Conservation (phyloP, 2,329 filamentous ascomycete species). For the Trichoderma cornu-damae region DNA sequence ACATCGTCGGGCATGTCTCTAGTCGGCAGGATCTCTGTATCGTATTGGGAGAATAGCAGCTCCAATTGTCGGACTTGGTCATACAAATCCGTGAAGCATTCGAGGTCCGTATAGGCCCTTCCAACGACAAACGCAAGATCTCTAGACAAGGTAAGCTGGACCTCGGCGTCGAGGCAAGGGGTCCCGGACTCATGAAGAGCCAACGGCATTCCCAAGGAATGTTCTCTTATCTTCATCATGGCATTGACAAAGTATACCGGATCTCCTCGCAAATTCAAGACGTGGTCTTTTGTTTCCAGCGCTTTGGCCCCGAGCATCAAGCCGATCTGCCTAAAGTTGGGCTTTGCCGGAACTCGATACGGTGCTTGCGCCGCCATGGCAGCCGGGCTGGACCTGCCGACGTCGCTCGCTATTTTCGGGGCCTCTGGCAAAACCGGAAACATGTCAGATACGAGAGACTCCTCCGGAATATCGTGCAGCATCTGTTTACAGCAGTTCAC, state of each 20-base stretch:
- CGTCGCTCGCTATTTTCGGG: slow-evolving; percentile 28
- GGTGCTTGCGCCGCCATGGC: slow-evolving; percentile 45
- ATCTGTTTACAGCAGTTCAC: slow-evolving; percentile 43
- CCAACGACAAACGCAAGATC: slow-evolving; percentile 33
- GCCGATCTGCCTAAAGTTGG: slow-evolving; percentile 44
- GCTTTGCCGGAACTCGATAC: slow-evolving; percentile 43
- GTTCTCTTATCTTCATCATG: slow-evolving; percentile 41
- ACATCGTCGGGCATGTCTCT: slow-evolving; percentile 32
- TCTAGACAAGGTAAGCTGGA: slow-evolving; percentile 35
- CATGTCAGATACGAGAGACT: slow-evolving; percentile 26
- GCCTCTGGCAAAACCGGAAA: slow-evolving; percentile 38
- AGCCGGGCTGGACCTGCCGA: slow-evolving; percentile 36
- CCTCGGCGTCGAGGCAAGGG: too few species aligned
- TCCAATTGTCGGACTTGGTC: slow-evolving; percentile 27
- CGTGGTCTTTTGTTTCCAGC: slow-evolving; percentile 46
- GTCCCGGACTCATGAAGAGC: too few species aligned
- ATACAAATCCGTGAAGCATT: slow-evolving; percentile 37
- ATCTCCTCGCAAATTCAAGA: slow-evolving; percentile 54
- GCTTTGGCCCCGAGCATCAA: slow-evolving; percentile 40
- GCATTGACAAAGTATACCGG: slow-evolving; percentile 49
- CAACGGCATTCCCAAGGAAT: slow-evolving; percentile 29
- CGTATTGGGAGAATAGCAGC: slow-evolving; percentile 32
- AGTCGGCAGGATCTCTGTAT: slow-evolving; percentile 27
- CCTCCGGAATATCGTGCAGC: slow-evolving; percentile 45
- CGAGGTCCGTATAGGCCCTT: slow-evolving; percentile 33